Evolutionary conservation across 176 grass and related monocot genomes (phyloP).

Genomic region (Poa annua): DNA sequence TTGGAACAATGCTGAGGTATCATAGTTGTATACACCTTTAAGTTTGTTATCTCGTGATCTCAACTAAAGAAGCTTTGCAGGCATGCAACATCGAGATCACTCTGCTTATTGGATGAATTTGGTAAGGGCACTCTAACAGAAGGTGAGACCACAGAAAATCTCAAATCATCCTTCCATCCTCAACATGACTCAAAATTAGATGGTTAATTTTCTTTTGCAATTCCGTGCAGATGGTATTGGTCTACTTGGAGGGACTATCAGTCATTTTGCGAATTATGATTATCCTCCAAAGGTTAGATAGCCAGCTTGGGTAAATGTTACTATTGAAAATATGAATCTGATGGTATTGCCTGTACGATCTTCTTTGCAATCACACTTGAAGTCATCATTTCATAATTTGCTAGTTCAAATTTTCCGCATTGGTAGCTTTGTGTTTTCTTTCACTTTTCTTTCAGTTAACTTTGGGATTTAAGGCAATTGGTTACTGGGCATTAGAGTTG

Average conservation of each 20-base stretch:
- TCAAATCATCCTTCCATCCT: constrained; percentile 3
- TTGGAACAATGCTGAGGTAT: constrained; percentile 97
- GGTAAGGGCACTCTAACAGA: constrained; percentile 96
- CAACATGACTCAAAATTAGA: constrained; percentile 20
- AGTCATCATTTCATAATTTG: neutral
- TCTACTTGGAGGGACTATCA: constrained; percentile 86
- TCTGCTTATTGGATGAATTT: constrained; percentile 96
- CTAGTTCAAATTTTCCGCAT: neutral
- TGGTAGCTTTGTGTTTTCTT: neutral
- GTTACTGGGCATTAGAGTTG: constrained; percentile 5
- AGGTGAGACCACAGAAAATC: constrained; percentile 52
- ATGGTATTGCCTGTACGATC: constrained; percentile 2
- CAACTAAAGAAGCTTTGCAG: constrained; percentile 49
- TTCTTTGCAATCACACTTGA: constrained; percentile 23
- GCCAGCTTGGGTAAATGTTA: constrained; percentile 28
- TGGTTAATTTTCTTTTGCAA: constrained; percentile 31
- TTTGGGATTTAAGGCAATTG: neutral
- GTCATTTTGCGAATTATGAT: constrained; percentile 77
- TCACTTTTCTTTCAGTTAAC: neutral
- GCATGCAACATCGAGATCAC: constrained; percentile 85
- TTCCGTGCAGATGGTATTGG: constrained; percentile 86
- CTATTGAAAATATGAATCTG: constrained; percentile 34
- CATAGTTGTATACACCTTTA: constrained; percentile 28
- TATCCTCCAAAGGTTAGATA: constrained; percentile 79
- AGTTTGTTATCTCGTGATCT: constrained; percentile 32